These are phyloP conservation scores for Mallotus japonicus DNA, from an alignment of 441 rosid species.

Conservation along the genomic window DNA sequence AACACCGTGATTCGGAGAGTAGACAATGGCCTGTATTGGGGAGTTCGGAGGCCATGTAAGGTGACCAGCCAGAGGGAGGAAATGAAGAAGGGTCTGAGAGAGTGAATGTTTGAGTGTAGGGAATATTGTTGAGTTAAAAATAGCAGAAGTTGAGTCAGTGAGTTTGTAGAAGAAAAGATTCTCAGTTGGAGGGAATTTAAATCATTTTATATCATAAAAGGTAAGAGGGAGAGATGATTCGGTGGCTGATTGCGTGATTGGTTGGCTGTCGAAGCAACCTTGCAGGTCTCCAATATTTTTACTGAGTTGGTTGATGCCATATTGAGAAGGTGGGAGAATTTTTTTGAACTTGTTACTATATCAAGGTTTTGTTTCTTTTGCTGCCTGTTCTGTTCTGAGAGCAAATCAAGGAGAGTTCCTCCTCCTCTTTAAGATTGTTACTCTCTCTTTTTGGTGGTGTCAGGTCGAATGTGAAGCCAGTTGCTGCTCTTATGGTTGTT, in stretches of 20 bases:
- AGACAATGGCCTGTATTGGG: slow-evolving; percentile 30
- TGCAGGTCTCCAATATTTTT: slow-evolving; percentile 13
- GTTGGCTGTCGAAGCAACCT: slow-evolving; percentile 5
- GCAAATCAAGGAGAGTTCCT: neutral
- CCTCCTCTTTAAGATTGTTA: too few species aligned
- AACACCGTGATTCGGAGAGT: slow-evolving; percentile 16
- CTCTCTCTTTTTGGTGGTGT: too few species aligned
- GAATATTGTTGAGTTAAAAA: slow-evolving; percentile 10
- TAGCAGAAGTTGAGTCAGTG: neutral
- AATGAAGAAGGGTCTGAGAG: slow-evolving; percentile 21
- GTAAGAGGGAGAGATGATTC: slow-evolving; percentile 26
- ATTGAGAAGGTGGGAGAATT: neutral
- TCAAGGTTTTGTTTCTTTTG: too few species aligned
- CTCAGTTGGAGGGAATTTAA: slow-evolving; percentile 13
- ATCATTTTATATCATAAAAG: neutral
- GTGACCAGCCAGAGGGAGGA: slow-evolving; percentile 25
- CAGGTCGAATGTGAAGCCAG: too few species aligned
- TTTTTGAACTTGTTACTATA: too few species aligned
- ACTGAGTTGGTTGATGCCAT: slow-evolving; percentile 14
- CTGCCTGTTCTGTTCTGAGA: neutral
- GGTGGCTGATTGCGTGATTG: neutral
- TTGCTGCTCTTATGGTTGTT: too few species aligned
- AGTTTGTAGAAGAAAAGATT: slow-evolving; percentile 18
- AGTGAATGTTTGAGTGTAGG: slow-evolving; percentile 28
- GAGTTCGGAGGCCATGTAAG: slow-evolving; percentile 24